Conservation (phyloP, 108 stramenopile species). For the Nitzschia sp. region DNA sequence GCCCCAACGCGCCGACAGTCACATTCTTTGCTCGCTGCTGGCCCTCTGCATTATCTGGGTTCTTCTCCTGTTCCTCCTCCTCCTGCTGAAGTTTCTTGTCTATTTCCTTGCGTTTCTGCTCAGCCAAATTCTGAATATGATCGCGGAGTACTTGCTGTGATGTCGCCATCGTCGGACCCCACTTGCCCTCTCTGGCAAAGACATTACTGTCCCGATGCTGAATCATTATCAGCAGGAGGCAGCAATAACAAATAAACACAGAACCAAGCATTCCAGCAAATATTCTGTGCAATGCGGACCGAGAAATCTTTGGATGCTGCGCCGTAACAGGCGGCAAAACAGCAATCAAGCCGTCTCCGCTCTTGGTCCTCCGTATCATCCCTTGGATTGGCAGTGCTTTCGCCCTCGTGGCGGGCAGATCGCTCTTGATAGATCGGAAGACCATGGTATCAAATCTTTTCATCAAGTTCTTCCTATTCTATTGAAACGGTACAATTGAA, state of each 20-base stretch:
- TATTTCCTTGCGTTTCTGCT: background rate
- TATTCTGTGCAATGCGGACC: conserved; percentile 17
- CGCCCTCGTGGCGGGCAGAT: background rate
- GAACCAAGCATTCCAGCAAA: conserved; percentile 26
- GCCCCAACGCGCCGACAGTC: background rate
- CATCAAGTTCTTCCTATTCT: too few relatives aligned
- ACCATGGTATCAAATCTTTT: too few relatives aligned
- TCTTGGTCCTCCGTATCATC: background rate
- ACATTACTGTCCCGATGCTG: background rate
- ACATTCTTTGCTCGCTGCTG: background rate
- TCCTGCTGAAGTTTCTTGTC: background rate
- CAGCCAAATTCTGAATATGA: background rate
- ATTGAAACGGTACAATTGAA: too few relatives aligned
- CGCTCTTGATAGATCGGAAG: too few relatives aligned
- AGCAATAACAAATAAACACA: conserved; percentile 17
- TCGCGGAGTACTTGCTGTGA: conserved; percentile 10
- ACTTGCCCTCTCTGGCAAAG: background rate
- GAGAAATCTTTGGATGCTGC: conserved; percentile 9
- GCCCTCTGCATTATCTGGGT: background rate
- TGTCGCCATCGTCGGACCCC: conserved; percentile 7
- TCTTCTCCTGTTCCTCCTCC: background rate
- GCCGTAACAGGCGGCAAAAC: background rate
- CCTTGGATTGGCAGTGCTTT: conserved; percentile 6
- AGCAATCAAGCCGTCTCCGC: background rate
- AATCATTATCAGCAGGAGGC: conserved; percentile 10